Evolutionary conservation across 129 eudicot genomes (phyloP).

Genomic region (Helianthus annuus): HanXRQr2.0-SUNRISE NC_035436.2:146237219-146237718

Average conservation of each 20-base stretch:
- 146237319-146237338: conserved; percentile 28
- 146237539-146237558: conserved; percentile 73
- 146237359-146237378: conserved; percentile 62
- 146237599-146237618: conserved; percentile 64
- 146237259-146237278: conserved; percentile 79
- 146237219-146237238: conserved; percentile 85
- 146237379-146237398: conserved; percentile 78
- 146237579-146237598: conserved; percentile 76
- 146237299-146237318: conserved; percentile 73
- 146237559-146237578: conserved; percentile 75
- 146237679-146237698: conserved; percentile 64
- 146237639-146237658: conserved; percentile 75
- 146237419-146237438: conserved; percentile 76
- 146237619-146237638: conserved; percentile 73
- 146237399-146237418: conserved; percentile 65
- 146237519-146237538: conserved; percentile 67
- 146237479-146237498: conserved; percentile 72
- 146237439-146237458: conserved; percentile 81
- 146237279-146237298: conserved; percentile 76
- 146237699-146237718: conserved; percentile 10
- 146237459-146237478: conserved; percentile 59
- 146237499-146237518: conserved; percentile 71
- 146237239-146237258: conserved; percentile 70
- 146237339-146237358: conserved; percentile 64
- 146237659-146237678: conserved; percentile 72